These are phyloP conservation scores for Camelina laxa DNA, from an alignment of 345 rosid genomes.

Conservation along the genomic window DNA sequence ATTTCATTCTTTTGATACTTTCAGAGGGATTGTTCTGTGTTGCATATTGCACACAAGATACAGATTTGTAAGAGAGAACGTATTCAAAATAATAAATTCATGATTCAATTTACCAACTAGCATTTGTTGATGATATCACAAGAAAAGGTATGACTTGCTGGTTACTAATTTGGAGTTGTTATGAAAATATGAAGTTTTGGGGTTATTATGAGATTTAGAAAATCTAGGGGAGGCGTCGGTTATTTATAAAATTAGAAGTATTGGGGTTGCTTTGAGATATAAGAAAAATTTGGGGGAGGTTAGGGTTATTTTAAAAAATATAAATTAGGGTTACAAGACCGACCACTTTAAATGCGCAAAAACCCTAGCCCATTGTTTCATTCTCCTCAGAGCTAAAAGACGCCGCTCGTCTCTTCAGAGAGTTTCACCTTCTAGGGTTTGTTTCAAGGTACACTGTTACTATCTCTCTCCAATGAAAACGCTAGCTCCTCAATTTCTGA, in stretches of 20 bases:
- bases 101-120: not conserved
- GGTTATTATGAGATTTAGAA: not conserved
- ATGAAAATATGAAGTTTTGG: not conserved
- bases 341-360: constrained; percentile 32
- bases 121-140: constrained; percentile 1
- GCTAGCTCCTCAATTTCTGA: not conserved
- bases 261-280: constrained; percentile 9
- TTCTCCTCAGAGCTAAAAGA: constrained; percentile 25
- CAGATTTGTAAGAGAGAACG: constrained; percentile 1
- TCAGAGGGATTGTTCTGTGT: not conserved
- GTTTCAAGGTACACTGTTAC: constrained; percentile 26
- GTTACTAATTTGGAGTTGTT: not conserved
- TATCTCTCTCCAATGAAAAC: not conserved
- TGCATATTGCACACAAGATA: not conserved
- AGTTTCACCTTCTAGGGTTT: constrained; percentile 34
- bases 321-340: constrained; percentile 22
- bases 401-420: constrained; percentile 40
- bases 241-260: not conserved
- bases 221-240: not conserved
- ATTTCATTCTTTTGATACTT: constrained; percentile 15
- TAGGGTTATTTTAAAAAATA: not conserved
- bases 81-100: not conserved
- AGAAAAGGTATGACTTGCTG: not conserved
- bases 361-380: constrained; percentile 23
- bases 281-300: not conserved